Evolutionary conservation across 305 asterid genomes (phyloP), one percentile per base, ranked within the genome.

Genomic region (Fraxinus greggii): DNA sequence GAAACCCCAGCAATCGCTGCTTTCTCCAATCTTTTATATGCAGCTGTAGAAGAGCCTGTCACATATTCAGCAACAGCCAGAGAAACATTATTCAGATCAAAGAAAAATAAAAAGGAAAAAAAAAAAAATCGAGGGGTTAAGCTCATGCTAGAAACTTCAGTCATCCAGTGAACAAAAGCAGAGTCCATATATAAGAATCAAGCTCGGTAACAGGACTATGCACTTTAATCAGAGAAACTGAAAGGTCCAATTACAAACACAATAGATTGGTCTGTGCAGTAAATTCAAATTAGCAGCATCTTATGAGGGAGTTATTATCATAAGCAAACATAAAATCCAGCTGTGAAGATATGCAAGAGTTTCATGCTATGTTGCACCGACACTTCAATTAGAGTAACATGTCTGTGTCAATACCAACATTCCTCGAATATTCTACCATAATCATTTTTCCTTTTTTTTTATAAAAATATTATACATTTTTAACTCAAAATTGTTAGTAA

Each of bases 1-100:
- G 99, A 96, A 77, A 96, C 98, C 84, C 98, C 99, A 80, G 98
- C 98, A 84, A 94, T 93, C 79, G 99, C 99, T 89, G 99, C 99
- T 83, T 93, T 94, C 92, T 96, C 99, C 99, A 98, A 96, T 88
- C 92, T 91, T 89, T 90, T 94, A 85, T 92, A 96, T 31, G 99
- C 98, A 87, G 98, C 92, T 83, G 91, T 78, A 51, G 98, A 88
- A 79, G 85, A 87, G 83, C 92, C 97, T 93, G 81, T 56, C 80
- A 85, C 8, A 81, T 24, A 81, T 86, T 79, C 75, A 79, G 72
- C 81, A 76, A 83, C 69, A 72, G 72, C 72, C 24, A 67, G 29
- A 80, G 78, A 40, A 69, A 42, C 28, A 76, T 51, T 82, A 45
- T 3, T 70, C 31, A 77, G 23, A 77, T 31, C 48, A 78, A 79